Evolutionary conservation across 2,329 filamentous ascomycete genomes (phyloP).

Genomic region (Penicillium sp.): DNA sequence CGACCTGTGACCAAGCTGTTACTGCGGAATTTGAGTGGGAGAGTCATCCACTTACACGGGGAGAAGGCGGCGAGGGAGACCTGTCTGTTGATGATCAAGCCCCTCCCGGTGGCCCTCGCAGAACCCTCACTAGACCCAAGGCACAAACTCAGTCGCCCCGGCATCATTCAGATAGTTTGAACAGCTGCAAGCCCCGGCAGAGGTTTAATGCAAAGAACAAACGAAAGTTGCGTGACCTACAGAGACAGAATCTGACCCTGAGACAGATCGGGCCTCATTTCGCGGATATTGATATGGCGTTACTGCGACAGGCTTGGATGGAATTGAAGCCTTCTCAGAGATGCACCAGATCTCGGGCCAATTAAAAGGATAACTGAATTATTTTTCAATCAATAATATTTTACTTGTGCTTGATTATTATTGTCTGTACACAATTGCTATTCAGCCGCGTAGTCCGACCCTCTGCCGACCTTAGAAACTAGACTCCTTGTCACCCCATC

Average conservation of each 20-base stretch:
- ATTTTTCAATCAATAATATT: neutral
- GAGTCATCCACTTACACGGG: too few relatives aligned
- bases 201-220: neutral
- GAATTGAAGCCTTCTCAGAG: too few relatives aligned
- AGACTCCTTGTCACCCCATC: neutral
- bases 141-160: neutral
- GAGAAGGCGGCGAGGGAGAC: neutral
- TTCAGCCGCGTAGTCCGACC: too few relatives aligned
- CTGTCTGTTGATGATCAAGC: neutral
- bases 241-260: slow-evolving; percentile 3
- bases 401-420: neutral
- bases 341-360: too few relatives aligned
- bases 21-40: too few relatives aligned
- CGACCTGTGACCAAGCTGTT: too few relatives aligned
- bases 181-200: neutral
- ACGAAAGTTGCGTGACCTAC: neutral
- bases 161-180: neutral
- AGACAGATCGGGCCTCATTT: neutral
- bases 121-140: neutral
- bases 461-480: too few relatives aligned
- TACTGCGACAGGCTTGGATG: too few relatives aligned
- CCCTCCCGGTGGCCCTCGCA: neutral
- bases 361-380: neutral
- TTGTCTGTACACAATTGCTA: neutral
- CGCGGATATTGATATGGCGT: too few relatives aligned